phyloP scores from a whole-genome alignment of 148 eudicot genomes.

The Rhododendron griersonianum region DNA sequence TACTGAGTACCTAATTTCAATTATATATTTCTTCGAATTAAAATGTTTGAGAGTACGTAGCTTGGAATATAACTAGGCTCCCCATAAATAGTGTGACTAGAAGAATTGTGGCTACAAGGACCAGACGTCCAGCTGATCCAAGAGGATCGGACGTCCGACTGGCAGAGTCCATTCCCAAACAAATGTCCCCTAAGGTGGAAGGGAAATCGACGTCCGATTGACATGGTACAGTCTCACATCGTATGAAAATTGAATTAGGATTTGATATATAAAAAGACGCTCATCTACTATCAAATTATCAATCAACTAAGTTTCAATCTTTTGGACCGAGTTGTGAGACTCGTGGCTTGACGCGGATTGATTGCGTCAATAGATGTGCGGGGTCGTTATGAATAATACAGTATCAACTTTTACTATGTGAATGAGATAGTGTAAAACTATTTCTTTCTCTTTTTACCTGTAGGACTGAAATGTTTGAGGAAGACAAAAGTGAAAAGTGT shows the following conservation, averaged over 20 bases:
- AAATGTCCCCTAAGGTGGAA: not conserved
- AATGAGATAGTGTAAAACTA: not conserved
- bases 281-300: too few relatives aligned
- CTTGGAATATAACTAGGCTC: not conserved
- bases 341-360: not conserved
- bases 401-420: not conserved
- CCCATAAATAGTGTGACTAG: not conserved
- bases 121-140: not conserved
- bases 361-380: not conserved
- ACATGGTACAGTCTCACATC: not conserved
- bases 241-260: too few relatives aligned
- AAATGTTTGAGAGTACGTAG: not conserved
- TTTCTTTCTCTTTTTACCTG: not conserved
- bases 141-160: not conserved
- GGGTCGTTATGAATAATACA: not conserved
- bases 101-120: not conserved
- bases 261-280: not conserved
- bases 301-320: not conserved
- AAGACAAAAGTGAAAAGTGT: not conserved
- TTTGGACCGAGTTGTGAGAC: not conserved
- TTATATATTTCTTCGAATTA: not conserved
- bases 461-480: not conserved
- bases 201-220: not conserved
- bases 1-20: not conserved
- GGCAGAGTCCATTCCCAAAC: not conserved